Evolutionary conservation across 345 rosid genomes (phyloP).

Genomic region (Geranium brycei): DNA sequence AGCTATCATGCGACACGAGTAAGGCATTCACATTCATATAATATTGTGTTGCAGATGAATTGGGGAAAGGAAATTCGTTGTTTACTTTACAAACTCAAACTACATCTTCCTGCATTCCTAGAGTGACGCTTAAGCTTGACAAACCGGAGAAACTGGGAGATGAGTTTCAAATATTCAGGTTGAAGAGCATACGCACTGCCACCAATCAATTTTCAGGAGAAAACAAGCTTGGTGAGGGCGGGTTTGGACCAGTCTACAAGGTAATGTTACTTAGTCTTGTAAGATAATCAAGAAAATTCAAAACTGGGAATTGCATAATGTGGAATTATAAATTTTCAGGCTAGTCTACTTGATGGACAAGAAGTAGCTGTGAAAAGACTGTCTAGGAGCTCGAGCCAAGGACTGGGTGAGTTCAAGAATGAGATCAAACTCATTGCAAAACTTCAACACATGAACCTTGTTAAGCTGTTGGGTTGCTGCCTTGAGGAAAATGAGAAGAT

Average conservation of each 20-base stretch:
- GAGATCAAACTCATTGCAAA: conserved; percentile 33
- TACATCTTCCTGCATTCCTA: not conserved
- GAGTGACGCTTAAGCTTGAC: not conserved
- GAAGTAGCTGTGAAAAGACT: conserved; percentile 43
- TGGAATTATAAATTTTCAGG: conserved; percentile 8
- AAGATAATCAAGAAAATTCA: not conserved
- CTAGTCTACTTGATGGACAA: conserved; percentile 12
- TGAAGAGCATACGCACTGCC: conserved; percentile 11
- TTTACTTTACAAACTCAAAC: not conserved
- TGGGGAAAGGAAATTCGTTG: not conserved
- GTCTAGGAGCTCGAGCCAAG: conserved; percentile 33
- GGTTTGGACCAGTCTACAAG: conserved; percentile 29
- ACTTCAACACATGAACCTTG: conserved; percentile 45
- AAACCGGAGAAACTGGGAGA: not conserved
- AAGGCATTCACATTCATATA: not conserved
- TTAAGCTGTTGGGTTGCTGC: conserved; percentile 38
- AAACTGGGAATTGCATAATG: not conserved
- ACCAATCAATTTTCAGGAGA: conserved; percentile 13
- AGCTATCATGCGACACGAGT: not conserved
- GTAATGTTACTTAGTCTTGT: not conserved
- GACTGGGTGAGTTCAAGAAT: conserved; percentile 36
- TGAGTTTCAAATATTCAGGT: conserved; percentile 14
- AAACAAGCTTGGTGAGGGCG: conserved; percentile 29
- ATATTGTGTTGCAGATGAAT: not conserved
- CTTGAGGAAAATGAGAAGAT: conserved; percentile 33